Evolutionary conservation across 108 stramenopile genomes (phyloP).

Genomic region (Cyclotella cryptica): DNA sequence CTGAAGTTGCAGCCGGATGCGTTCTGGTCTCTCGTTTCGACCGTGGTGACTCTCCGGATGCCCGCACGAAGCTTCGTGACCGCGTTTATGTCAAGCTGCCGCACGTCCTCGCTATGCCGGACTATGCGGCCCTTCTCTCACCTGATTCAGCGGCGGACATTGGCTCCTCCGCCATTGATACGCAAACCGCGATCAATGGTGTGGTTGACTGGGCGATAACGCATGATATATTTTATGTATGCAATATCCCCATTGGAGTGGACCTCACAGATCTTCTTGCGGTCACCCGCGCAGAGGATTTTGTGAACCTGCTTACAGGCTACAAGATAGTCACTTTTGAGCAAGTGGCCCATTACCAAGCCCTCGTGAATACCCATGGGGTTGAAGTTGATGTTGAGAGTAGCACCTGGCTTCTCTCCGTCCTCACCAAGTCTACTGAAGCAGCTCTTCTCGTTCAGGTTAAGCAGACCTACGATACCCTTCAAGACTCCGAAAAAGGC

Average conservation of each 20-base stretch:
- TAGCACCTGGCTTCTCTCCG: neutral
- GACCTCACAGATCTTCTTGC: neutral
- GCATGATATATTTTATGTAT: neutral
- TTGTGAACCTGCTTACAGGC: neutral
- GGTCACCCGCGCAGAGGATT: neutral
- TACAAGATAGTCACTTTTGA: neutral
- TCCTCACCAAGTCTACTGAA: neutral
- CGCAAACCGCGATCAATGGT: neutral
- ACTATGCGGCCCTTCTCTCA: neutral
- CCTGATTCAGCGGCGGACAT: neutral
- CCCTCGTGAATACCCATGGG: neutral
- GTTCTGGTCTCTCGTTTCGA: neutral
- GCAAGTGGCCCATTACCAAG: neutral
- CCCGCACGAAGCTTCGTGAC: neutral
- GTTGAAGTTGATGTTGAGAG: slow-evolving; percentile 4
- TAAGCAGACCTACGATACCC: neutral
- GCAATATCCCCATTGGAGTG: neutral
- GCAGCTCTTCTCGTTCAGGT: neutral
- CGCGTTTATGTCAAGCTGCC: neutral
- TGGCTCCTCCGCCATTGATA: neutral
- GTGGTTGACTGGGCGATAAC: no score
- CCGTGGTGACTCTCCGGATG: neutral
- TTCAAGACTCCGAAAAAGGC: neutral
- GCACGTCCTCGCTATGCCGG: neutral
- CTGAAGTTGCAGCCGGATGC: neutral